Conservation (phyloP, 495 filamentous ascomycete species). For the Penicillium parvum region DNA sequence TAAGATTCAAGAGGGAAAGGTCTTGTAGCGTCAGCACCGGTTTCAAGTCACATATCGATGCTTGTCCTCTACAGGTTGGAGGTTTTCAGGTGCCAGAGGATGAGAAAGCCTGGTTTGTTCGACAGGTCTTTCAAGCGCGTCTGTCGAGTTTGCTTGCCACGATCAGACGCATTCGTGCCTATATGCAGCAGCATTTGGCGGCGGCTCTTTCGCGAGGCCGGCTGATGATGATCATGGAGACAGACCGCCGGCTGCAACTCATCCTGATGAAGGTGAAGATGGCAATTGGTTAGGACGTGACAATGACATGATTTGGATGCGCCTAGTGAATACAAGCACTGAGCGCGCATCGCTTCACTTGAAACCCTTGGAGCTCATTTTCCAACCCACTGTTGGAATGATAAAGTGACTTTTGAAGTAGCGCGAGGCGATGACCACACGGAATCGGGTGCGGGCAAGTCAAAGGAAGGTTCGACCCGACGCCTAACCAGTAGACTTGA, state of each 20-base stretch:
- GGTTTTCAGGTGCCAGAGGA: constrained; percentile 28
- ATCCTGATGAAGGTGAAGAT: constrained; percentile 34
- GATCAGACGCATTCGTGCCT: constrained; percentile 25
- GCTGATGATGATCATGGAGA: constrained; percentile 37
- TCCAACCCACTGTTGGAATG: too few relatives aligned
- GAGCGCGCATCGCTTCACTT: too few relatives aligned
- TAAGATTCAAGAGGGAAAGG: background rate
- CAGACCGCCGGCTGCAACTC: constrained; percentile 31
- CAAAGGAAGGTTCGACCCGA: too few relatives aligned
- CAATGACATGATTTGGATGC: too few relatives aligned
- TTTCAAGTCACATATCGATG: constrained; percentile 24
- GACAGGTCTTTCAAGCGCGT: constrained; percentile 28
- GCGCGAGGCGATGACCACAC: too few relatives aligned
- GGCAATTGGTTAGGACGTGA: background rate
- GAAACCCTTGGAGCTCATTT: too few relatives aligned
- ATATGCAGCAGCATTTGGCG: constrained; percentile 24
- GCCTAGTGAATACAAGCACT: too few relatives aligned
- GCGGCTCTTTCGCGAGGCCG: constrained; percentile 21
- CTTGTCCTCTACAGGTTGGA: constrained; percentile 30
- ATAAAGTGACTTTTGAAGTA: too few relatives aligned
- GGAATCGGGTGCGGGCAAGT: too few relatives aligned
- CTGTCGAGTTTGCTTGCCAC: constrained; percentile 25
- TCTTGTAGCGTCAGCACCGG: background rate
- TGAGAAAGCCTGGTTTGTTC: constrained; percentile 31
- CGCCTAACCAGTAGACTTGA: too few relatives aligned